Percentiles rank a stretch among this genome's conserved stretches.
These are phyloP conservation scores for Trametes polyzona DNA, from an alignment of 1,284 basidiomycete species.

Conservation along the genomic window DNA sequence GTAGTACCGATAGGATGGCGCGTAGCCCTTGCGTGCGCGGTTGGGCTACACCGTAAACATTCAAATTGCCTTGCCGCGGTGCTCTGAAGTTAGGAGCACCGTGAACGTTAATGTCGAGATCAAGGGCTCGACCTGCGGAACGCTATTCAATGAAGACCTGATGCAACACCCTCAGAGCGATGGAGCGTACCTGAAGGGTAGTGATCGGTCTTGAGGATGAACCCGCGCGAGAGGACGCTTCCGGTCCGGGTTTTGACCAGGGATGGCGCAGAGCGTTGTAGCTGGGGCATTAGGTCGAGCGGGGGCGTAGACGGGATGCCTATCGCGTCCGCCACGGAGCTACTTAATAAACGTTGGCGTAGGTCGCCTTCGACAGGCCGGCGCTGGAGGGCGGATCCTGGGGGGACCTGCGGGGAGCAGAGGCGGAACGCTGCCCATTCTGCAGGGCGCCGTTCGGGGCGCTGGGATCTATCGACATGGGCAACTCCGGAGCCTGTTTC, in stretches of 20 bases:
- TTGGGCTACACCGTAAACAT: slow-evolving; percentile 94
- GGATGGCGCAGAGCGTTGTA: slow-evolving; percentile 66
- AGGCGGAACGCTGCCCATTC: slow-evolving; percentile 13
- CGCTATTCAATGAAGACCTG: background rate
- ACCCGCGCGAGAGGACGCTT: slow-evolving; percentile 87
- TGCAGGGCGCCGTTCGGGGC: slow-evolving; percentile 11
- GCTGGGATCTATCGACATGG: slow-evolving; percentile 17
- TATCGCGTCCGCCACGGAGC: slow-evolving; percentile 14
- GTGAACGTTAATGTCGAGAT: slow-evolving; percentile 90
- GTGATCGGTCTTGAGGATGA: slow-evolving; percentile 94
- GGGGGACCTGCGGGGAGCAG: slow-evolving; percentile 23
- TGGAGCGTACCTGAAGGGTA: slow-evolving; percentile 71
- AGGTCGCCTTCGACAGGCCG: slow-evolving; percentile 21
- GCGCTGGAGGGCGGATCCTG: slow-evolving; percentile 12
- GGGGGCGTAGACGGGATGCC: slow-evolving; percentile 21
- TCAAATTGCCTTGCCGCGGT: slow-evolving; percentile 74
- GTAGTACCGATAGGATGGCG: slow-evolving; percentile 88
- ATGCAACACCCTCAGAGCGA: background rate
- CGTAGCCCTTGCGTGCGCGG: slow-evolving; percentile 93
- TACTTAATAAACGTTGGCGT: slow-evolving; percentile 22
- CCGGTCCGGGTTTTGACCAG: slow-evolving; percentile 89
- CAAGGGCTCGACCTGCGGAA: slow-evolving; percentile 75
- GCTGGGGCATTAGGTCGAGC: slow-evolving; percentile 63
- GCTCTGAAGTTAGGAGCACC: slow-evolving; percentile 97
- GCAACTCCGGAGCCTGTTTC: slow-evolving; percentile 2